phyloP scores from a whole-genome alignment of 2,329 filamentous ascomycete genomes.

The Aspergillus candidus region DNA sequence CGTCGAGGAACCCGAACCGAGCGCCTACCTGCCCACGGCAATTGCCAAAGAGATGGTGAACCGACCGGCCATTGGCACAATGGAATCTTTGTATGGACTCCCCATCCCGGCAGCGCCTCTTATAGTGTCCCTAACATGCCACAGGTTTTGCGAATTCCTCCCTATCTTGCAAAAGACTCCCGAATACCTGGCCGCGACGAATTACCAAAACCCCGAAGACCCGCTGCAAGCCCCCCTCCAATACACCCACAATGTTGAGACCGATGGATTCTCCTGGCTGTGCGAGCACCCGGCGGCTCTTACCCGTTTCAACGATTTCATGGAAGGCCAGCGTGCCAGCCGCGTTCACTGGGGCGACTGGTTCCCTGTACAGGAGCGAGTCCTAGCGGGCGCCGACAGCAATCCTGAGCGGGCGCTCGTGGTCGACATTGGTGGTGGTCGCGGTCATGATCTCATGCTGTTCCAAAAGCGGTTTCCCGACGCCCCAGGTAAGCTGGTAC shows the following conservation, averaged over 20 bases:
- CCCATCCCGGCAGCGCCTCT: too few relatives aligned
- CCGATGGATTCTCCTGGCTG: conserved; percentile 15
- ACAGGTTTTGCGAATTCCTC: conserved; percentile 17
- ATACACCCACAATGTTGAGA: conserved; percentile 9
- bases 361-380: conserved; percentile 16
- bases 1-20: conserved; percentile 8
- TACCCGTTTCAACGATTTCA: conserved; percentile 19
- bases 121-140: too few relatives aligned
- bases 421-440: conserved; percentile 41
- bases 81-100: conserved; percentile 16
- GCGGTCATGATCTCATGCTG: conserved; percentile 35
- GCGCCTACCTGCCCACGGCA: conserved; percentile 13
- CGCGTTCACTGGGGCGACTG: conserved; percentile 18
- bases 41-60: conserved; percentile 15
- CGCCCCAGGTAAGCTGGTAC: conserved; percentile 37
- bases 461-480: conserved; percentile 32
- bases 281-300: conserved; percentile 15
- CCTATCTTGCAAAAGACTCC: conserved; percentile 16
- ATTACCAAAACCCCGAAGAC: conserved; percentile 15
- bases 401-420: conserved; percentile 13
- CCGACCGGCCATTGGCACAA: conserved; percentile 10
- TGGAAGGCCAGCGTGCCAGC: conserved; percentile 18
- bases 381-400: conserved; percentile 9
- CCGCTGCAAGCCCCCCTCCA: conserved; percentile 9
- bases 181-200: conserved; percentile 12